phyloP scores from a whole-genome alignment of 2,329 filamentous ascomycete species.

The Diaporthe batatas region DNA sequence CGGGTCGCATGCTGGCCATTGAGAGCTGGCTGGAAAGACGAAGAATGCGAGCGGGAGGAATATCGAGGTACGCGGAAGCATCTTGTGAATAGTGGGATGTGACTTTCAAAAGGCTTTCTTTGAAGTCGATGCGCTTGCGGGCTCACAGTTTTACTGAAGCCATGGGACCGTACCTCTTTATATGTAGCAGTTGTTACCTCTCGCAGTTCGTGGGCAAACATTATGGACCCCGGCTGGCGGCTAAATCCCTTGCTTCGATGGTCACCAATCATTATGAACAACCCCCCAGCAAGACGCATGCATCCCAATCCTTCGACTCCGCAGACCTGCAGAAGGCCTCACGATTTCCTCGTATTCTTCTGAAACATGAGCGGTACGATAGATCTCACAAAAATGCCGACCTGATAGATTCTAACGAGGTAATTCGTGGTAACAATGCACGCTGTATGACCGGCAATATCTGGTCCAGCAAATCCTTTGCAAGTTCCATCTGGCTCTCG shows the following conservation, averaged over 20 bases:
- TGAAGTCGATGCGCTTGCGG: neutral
- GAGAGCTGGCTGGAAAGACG: neutral
- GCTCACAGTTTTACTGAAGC: neutral
- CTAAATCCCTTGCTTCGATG: neutral
- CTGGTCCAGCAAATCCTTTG: neutral
- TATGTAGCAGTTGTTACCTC: neutral
- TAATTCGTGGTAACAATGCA: neutral
- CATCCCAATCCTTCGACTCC: neutral
- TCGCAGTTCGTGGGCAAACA: neutral
- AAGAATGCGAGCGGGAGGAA: neutral
- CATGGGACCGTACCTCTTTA: neutral
- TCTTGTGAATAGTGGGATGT: too few species aligned
- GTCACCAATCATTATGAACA: neutral
- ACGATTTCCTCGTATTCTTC: neutral
- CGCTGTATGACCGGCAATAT: neutral
- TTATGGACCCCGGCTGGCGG: neutral
- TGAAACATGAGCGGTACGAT: neutral
- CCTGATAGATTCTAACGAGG: neutral
- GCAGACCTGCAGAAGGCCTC: neutral
- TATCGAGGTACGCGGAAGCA: neutral
- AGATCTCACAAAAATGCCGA: neutral
- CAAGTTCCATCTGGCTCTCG: neutral
- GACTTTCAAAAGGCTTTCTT: neutral
- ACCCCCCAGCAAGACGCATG: neutral
- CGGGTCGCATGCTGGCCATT: constrained; percentile 5